Evolutionary conservation across 352 stramenopile genomes (phyloP), one percentile per base, ranked within the genome.

Genomic region (Elongisporangium anandrum): DNA sequence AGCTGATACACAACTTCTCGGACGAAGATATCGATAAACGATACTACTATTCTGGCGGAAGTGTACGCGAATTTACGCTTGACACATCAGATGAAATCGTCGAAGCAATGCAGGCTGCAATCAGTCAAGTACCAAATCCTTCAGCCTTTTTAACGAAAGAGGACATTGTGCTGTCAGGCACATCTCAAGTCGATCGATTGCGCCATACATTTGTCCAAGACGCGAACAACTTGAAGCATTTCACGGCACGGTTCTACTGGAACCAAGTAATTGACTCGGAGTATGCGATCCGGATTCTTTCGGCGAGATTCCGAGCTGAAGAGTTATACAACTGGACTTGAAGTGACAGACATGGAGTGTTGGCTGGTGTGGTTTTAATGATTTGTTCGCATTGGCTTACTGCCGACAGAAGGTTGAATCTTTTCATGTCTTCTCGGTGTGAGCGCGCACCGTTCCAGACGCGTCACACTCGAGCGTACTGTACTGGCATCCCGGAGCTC

Each of bases 21-120:
- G 10, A 29, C 17, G 38, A 59, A 4, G 54, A 59, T 17, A 51
- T 59, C 15, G 38, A 38, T 6, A n/a, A 52, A 34, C 17, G 54
- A 3, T 59, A 20, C 38, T 59, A 59, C 38, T 22, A 39, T 38
- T 59, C 54, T 41, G 54, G 54, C 7, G 54, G 54, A 20, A 52
- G 20, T 20, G 54, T 57, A 6, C 52, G 24, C 8, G 52, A 47
- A 20, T 57, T 57, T 22, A 57, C 52, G 16, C 24, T 21, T 13
- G 29, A 9, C 9, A 41, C 29, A 41, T 8, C 29, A 15, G 29
- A 41, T 9, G 29, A 41, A 9, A 41, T 41, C 7, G 3, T 34
- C 24, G 24, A 41, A 9, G 29, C 29, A 8, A 41, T 34, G 24
- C 24, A 50, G 45, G 7, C 24, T 41, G 29, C 29, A 41, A 41